These are phyloP conservation scores for Cladorrhinum samala DNA, from an alignment of 495 filamentous ascomycete species.

Conservation along the genomic window DNA sequence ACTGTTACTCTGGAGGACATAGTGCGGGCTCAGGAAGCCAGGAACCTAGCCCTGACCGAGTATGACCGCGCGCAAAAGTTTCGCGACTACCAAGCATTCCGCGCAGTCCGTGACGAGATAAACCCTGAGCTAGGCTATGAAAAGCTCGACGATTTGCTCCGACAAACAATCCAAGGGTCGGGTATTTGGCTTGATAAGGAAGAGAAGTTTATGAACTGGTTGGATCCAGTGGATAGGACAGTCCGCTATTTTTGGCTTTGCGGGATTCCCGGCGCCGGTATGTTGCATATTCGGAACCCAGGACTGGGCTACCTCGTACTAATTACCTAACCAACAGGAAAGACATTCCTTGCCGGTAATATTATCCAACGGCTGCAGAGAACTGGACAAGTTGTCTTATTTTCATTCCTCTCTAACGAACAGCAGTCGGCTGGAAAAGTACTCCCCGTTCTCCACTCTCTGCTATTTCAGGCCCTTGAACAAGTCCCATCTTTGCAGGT, in stretches of 20 bases:
- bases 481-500: neutral
- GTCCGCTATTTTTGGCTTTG: too few relatives aligned
- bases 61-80: neutral
- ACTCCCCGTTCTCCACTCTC: neutral
- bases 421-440: neutral
- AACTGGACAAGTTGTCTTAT: neutral
- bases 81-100: neutral
- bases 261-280: neutral
- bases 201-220: too few relatives aligned
- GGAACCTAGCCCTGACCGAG: neutral
- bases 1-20: neutral
- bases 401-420: neutral
- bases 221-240: too few relatives aligned
- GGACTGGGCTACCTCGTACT: neutral
- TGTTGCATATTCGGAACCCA: neutral
- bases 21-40: neutral
- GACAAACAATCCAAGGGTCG: neutral
- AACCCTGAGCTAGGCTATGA: neutral
- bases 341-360: neutral
- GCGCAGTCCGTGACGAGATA: neutral
- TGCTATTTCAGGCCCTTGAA: neutral
- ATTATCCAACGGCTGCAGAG: neutral
- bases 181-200: neutral
- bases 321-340: too few relatives aligned
- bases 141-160: neutral